phyloP scores from a whole-genome alignment of 768 basidiomycete species.

The Macrolepiota dolichaula region DNA sequence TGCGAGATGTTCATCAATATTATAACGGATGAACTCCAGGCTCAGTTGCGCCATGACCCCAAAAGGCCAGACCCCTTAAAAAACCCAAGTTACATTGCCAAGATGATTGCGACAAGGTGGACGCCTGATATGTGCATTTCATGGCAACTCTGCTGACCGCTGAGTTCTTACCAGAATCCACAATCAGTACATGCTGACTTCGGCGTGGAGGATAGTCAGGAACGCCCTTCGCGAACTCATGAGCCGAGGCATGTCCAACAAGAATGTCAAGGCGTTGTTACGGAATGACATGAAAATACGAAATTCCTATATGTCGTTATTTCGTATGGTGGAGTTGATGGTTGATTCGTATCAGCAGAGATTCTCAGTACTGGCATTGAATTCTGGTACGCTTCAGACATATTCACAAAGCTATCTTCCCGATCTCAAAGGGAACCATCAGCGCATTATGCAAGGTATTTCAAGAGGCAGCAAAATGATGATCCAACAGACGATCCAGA shows the following conservation, averaged over 20 bases:
- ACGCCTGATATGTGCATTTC: conserved; percentile 11
- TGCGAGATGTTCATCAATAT: conserved; percentile 55
- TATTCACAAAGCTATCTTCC: background rate
- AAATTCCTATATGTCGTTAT: conserved; percentile 58
- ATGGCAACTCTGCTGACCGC: background rate
- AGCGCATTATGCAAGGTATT: conserved; percentile 75
- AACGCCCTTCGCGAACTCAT: conserved; percentile 54
- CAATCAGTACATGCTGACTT: conserved; percentile 79
- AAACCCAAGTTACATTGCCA: conserved; percentile 52
- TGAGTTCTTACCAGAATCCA: conserved; percentile 54
- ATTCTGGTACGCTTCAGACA: conserved; percentile 49
- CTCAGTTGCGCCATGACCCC: conserved; percentile 40
- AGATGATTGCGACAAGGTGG: conserved; percentile 57
- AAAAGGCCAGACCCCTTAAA: conserved; percentile 23
- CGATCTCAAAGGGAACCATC: conserved; percentile 6
- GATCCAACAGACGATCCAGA: conserved; percentile 43
- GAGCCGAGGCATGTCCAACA: conserved; percentile 52
- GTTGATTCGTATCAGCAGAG: conserved; percentile 60
- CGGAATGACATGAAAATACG: conserved; percentile 48
- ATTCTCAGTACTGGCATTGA: conserved; percentile 68
- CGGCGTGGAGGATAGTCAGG: conserved; percentile 75
- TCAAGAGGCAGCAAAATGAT: conserved; percentile 51
- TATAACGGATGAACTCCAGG: conserved; percentile 53
- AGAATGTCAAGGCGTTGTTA: conserved; percentile 49
- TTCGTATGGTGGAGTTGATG: conserved; percentile 58